Conservation (phyloP, 129 eudicot species). For the Cynara cardunculus region DNA sequence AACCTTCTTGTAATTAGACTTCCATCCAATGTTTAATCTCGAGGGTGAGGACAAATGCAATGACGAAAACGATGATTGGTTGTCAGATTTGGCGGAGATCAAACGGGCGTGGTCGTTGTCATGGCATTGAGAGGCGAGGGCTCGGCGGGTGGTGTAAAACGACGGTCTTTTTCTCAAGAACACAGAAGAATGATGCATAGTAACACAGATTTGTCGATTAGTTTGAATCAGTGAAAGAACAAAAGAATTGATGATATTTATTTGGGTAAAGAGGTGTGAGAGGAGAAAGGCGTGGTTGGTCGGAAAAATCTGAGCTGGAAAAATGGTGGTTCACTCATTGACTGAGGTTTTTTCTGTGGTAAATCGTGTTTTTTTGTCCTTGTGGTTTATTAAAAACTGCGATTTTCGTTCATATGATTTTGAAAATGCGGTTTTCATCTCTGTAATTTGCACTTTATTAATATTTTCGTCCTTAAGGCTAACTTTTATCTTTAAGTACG, state of each 20-base stretch:
- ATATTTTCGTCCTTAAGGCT: background rate
- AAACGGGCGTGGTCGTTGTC: conserved; percentile 18
- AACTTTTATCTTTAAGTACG: background rate
- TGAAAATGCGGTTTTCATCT: background rate
- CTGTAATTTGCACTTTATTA: background rate
- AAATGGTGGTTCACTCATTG: conserved; percentile 28
- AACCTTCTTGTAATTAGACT: background rate
- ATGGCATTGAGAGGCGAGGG: conserved; percentile 24
- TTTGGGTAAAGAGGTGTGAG: background rate
- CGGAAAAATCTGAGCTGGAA: conserved; percentile 34
- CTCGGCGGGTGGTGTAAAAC: background rate
- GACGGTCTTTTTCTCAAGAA: conserved; percentile 32
- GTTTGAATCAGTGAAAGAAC: background rate
- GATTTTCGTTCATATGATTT: too few species aligned
- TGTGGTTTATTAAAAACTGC: background rate
- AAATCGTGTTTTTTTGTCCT: background rate
- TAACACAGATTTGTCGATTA: conserved; percentile 1
- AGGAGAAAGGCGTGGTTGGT: conserved; percentile 14
- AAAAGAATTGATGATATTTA: conserved; percentile 9
- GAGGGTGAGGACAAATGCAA: conserved; percentile 2
- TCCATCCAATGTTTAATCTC: background rate
- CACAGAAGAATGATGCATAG: conserved; percentile 57
- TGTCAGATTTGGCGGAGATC: conserved; percentile 22
- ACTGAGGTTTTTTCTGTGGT: conserved; percentile 24
- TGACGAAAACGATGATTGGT: background rate